Evolutionary conservation across 2,329 filamentous ascomycete genomes (phyloP), one percentile per base, ranked within the genome.

Genomic region (Fusarium sp.): DNA sequence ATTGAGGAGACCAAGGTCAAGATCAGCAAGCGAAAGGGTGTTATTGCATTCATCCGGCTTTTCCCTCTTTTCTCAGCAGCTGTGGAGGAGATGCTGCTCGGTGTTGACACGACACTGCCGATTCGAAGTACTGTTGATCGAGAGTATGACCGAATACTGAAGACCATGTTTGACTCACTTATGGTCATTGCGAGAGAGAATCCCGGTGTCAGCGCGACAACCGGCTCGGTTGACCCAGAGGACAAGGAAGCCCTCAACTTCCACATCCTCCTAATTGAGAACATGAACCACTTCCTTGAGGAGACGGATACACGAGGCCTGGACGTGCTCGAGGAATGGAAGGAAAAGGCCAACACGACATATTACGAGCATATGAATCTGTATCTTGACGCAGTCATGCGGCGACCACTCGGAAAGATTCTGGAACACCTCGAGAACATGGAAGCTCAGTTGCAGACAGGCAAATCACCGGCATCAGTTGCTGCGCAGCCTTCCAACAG

Each of bases 1-100:
- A 97, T 98, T 72, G 96, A 98, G 82, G 96, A 98, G 69, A 98
- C 95, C 42, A 98, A 98, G 83, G 95, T 99, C 81, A 98, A 98
- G 85, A 94, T 98, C 83, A 98, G 97, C 86, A 98, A 98, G 86
- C 92, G 96, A 74, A 98, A 97, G 84, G 95, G 96, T 16, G 94
- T 99, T 63, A 98, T 98, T 77, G 91, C 92, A 21, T 98, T 98
- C 81, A 95, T 98, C 85, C 93, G 94, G 72, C 92, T 95, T 44
- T 98, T 98, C 85, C 96, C 95, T 1, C 86, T 91, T 66, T 98
- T 98, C 82, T 91, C 91, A n/a, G 83, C 89, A 3, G 91, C 93
- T 0, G 89, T 98, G 4, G 95, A 98, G 82, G 94, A 92, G 78
- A 95, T 97, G 89, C 87, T 97, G 51, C 83, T 87, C 2, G 86